Conservation (phyloP, 2,329 filamentous ascomycete genomes). For the Paraphaeosphaeria sporulosa region DNA sequence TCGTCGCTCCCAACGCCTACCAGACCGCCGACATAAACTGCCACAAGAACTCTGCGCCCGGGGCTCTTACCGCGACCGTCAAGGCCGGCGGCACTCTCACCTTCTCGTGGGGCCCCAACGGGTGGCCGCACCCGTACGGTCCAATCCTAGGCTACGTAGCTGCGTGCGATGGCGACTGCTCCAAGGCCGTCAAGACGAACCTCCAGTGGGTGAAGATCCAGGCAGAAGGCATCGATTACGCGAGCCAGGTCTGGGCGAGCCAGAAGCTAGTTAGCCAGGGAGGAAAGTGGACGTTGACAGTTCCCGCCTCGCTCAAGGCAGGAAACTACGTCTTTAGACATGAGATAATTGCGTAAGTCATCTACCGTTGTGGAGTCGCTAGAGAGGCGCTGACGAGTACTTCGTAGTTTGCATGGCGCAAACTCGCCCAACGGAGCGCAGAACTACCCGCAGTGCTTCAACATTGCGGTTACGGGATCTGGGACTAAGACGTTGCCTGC, state of each 20-base stretch:
- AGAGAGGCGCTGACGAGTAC: conserved; percentile 17
- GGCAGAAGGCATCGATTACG: conserved; percentile 14
- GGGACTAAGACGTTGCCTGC: conserved; percentile 46
- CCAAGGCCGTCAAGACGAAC: conserved; percentile 24
- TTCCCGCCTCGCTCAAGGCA: conserved; percentile 3
- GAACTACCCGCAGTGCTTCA: conserved; percentile 59
- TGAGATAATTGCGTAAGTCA: conserved; percentile 46
- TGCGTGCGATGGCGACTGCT: conserved; percentile 27
- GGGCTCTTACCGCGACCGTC: conserved; percentile 11
- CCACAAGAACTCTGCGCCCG: conserved; percentile 36
- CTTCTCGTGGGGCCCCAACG: conserved; percentile 8
- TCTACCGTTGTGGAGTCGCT: too few species aligned
- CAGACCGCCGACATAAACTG: conserved; percentile 35
- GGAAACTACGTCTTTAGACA: conserved; percentile 61
- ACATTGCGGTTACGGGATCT: conserved; percentile 55
- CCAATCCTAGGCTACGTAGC: conserved; percentile 39
- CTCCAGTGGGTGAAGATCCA: conserved; percentile 36
- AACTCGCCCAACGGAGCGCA: conserved; percentile 52
- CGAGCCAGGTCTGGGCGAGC: conserved; percentile 8
- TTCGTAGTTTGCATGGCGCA: conserved; percentile 50
- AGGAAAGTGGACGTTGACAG: conserved; percentile 15
- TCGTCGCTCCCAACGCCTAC: conserved; percentile 30
- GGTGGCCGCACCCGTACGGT: conserved; percentile 20
- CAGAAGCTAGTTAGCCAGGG: conserved; percentile 10
- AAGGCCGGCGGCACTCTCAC: conserved; percentile 9